Evolutionary conservation across 306 rosid species (phyloP).

Genomic region (Geum urbanum): DNA sequence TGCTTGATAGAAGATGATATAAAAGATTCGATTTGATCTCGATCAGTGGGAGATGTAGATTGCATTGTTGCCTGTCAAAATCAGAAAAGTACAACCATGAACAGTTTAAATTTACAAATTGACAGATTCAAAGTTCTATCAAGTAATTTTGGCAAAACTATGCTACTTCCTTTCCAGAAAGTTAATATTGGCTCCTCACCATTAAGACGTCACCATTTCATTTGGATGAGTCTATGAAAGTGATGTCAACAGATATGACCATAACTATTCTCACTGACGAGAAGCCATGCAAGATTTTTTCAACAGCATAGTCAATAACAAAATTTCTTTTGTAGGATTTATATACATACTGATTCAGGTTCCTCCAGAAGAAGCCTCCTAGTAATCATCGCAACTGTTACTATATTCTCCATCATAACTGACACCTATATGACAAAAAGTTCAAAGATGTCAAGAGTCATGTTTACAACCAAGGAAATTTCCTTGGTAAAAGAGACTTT

Average conservation of each 20-base stretch:
- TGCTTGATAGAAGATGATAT: conserved; percentile 67
- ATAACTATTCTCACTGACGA: background rate
- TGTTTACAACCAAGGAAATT: conserved; percentile 21
- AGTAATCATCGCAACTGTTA: conserved; percentile 84
- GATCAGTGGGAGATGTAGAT: conserved; percentile 63
- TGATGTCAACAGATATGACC: background rate
- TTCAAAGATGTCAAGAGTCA: conserved; percentile 10
- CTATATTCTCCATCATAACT: conserved; percentile 69
- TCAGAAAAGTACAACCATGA: conserved; percentile 18
- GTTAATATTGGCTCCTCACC: conserved; percentile 2
- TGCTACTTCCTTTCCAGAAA: conserved; percentile 4
- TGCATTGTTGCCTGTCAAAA: conserved; percentile 52
- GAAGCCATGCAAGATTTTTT: conserved; percentile 12
- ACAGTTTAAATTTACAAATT: background rate
- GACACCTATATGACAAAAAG: conserved; percentile 50
- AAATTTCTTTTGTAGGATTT: conserved; percentile 27
- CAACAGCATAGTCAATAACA: conserved; percentile 16
- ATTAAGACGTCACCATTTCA: conserved; percentile 5
- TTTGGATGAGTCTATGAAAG: background rate
- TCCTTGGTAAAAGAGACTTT: conserved; percentile 18
- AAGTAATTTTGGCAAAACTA: background rate
- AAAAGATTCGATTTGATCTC: conserved; percentile 87
- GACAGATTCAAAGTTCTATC: background rate
- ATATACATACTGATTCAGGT: conserved; percentile 59
- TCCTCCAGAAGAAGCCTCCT: conserved; percentile 96